Base-by-base conservation (phyloP, 108 stramenopile genomes). In the Parietichytrium sp. region DNA sequence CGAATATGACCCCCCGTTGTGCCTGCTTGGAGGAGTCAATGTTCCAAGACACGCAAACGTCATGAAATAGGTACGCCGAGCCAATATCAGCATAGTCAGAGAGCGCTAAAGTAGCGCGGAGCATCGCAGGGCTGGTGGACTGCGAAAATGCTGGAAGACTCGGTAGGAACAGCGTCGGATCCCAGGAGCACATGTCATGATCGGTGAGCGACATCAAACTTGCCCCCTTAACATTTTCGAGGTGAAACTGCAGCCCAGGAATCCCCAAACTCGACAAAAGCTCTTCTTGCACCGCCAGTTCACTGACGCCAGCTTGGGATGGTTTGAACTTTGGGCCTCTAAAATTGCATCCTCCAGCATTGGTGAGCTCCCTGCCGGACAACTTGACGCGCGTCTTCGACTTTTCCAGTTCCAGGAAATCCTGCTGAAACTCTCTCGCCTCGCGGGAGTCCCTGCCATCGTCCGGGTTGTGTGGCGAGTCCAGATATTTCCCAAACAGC, bases 161-260 rank as follows among this genome's bases (percentile, higher is more conserved):
- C 61, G 61, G 61, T 42, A 72, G 29, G 20, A 72, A 72, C n/a
- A 42, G 38, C 61, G 36, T 33, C 38, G 61, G 61, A 25, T 72
- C 61, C 61, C 61, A 72, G 8, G 61, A 72, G 61, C 61, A 72
- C 61, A 72, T 72, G 10, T 72, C 61, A 20, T 72, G 61, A 8
- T 72, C 61, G n/a, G n/a, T n/a, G n/a, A n/a, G n/a, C n/a, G n/a
- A n/a, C n/a, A n/a, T n/a, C n/a, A n/a, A n/a, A n/a, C n/a, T n/a
- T n/a, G n/a, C n/a, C n/a, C n/a, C n/a, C n/a, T n/a, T n/a, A n/a
- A n/a, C n/a, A n/a, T n/a, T n/a, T n/a, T n/a, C n/a, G n/a, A n/a
- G n/a, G n/a, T n/a, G n/a, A n/a, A n/a, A n/a, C n/a, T n/a, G n/a
- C n/a, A n/a, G n/a, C n/a, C n/a, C n/a, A n/a, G n/a, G n/a, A n/a